Percentiles rank a stretch among this genome's conserved stretches.
Conservation (phyloP, 2,329 filamentous ascomycete species). For the Atkinsonella hypoxylon region DNA sequence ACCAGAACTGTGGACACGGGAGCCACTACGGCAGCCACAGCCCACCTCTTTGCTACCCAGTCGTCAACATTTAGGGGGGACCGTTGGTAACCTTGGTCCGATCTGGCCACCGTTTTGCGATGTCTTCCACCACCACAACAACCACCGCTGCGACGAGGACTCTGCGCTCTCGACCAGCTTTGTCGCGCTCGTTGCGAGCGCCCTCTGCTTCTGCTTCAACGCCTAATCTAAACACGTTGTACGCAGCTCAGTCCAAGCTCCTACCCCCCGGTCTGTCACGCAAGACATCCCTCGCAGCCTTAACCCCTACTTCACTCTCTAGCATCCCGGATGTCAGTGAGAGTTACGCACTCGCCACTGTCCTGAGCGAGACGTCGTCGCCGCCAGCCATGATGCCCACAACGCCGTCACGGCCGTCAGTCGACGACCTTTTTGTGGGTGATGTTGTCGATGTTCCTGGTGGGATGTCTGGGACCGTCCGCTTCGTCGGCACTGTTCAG, state of each 20-base stretch:
- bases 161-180: conserved; percentile 10
- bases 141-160: conserved; percentile 8
- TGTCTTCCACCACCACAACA: conserved; percentile 11
- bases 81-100: background rate
- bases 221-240: conserved; percentile 44
- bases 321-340: conserved; percentile 55
- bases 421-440: conserved; percentile 54
- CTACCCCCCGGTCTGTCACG: conserved; percentile 42
- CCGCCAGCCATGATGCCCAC: conserved; percentile 34
- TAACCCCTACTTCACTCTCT: conserved; percentile 52
- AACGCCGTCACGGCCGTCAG: conserved; percentile 39
- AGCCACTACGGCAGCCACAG: conserved; percentile 1
- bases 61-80: background rate
- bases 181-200: conserved; percentile 30
- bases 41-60: conserved; percentile 2
- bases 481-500: conserved; percentile 75
- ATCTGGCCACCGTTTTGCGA: conserved; percentile 10
- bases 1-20: background rate
- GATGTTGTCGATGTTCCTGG: conserved; percentile 87
- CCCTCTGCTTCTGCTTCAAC: conserved; percentile 40
- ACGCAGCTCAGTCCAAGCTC: conserved; percentile 36
- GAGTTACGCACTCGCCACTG: conserved; percentile 47
- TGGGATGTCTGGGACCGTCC: conserved; percentile 80
- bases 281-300: conserved; percentile 59
- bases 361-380: conserved; percentile 24